Evolutionary conservation across 805 yeast genomes (phyloP), one percentile per base, ranked within the genome.

Genomic region (Yamadazyma phyllophila): DNA sequence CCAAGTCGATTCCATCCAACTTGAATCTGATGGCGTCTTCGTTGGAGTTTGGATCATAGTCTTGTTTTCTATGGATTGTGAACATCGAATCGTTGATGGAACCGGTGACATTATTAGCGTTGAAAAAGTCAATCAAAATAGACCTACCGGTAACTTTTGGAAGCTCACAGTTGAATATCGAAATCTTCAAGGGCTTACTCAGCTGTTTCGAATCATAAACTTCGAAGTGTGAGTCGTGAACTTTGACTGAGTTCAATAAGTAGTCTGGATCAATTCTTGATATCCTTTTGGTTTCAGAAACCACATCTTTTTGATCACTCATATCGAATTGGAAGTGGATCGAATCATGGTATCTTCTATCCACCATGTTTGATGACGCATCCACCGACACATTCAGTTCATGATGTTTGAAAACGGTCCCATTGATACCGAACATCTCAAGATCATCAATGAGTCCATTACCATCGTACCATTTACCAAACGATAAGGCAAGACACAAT

Each of bases 21-120:
- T 70, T 71, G 55, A 69, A 70, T 12, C 73, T 58, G 13, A 69
- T 65, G 4, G 61, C 55, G 35, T 59, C 56, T 15, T 56, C 59
- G 32, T 60, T 68, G 42, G 65, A 52, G 1, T 56, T 65, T 26
- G 60, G 63, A 15, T 37, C 40, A 48, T 74, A 63, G 45, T 77
- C 75, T 57, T 85, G 92, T 54, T 86, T 78, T 58, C 85, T 85
- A 55, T 86, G 94, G 16, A 87, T 74, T 0, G 90, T 84, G 64
- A 86, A 85, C 62, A 87, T 69, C 1, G 94, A 80, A 44, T 84
- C 84, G 56, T 85, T 84, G 11, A 86, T 71, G 0, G 91, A 80
- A 0, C 95, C 95, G 12, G 86, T 81, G 27, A 84, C 81, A 40
- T 83, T 81, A 45, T 74, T 74, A 11, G 90, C 88, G 58, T 81